Evolutionary conservation across 257 asterid species (phyloP), one percentile per base, ranked within the genome.

Genomic region (Solanum lignicaule): DNA sequence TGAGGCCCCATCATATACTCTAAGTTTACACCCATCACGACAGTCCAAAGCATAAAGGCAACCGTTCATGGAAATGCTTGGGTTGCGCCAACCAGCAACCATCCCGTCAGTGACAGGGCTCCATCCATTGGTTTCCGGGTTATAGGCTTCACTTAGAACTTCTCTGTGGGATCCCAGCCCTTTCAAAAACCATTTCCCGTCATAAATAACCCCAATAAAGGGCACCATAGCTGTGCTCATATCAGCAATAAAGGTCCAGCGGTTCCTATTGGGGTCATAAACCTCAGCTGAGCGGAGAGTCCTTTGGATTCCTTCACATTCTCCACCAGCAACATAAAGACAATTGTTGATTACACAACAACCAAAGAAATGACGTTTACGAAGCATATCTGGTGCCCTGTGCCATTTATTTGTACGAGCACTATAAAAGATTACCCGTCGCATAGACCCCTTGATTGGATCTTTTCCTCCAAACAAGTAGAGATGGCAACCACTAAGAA

Each of bases 211-310:
- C 31, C 91, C 93, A 2, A 92, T 92, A 62, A 92, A 92, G 82
- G 94, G 94, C n/a, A 92, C 94, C 94, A 92, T 92, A 13, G 93
- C 94, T 5, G 92, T 92, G 88, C 90, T 90, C 94, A 92, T 92
- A 21, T 92, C 94, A 55, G 93, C 81, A 85, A 92, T 72, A 82
- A 87, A 92, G 91, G 90, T 90, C 94, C 94, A 92, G 2, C 94
- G 90, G 69, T 90, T 89, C 86, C 86, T 90, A 83, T 92, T 92
- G 14, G 93, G 94, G 84, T 92, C 94, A 76, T 90, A 92, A 48
- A 92, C 90, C 87, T 92, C 94, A 39, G 93, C 94, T n/a, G 94
- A 88, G 18, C 93, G 91, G 31, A 92, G 94, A 31, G 94, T 90
- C 86, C 93, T 88, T 72, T 88, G 93, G 68, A 89, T 89, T 73